Evolutionary conservation across 2,329 filamentous ascomycete genomes (phyloP).

Genomic region (Torrubiella hemipterigena): DNA sequence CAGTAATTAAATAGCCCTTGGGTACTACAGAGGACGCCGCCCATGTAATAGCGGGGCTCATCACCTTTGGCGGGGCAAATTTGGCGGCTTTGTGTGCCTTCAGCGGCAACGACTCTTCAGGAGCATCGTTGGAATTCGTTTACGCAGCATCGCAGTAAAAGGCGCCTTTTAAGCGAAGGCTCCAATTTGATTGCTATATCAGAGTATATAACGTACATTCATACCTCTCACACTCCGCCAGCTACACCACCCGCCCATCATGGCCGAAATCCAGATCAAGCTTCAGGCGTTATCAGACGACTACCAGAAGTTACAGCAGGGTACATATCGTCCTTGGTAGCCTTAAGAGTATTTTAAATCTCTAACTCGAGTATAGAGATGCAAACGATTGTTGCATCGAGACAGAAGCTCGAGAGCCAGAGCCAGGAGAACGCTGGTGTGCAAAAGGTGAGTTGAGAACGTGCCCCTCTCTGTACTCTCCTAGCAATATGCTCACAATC

Average conservation of each 20-base stretch:
- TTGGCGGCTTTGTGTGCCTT: no score
- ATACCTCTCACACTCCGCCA: no score
- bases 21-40: no score
- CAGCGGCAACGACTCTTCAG: no score
- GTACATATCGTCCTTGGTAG: constrained; percentile 27
- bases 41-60: no score
- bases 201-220: no score
- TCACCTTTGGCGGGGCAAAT: no score
- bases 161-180: no score
- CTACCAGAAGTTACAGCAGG: constrained; percentile 76
- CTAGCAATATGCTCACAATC: constrained; percentile 8
- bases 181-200: no score
- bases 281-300: constrained; percentile 78
- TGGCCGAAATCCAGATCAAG: constrained; percentile 64
- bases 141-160: no score
- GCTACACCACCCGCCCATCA: constrained; percentile 27
- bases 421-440: constrained; percentile 87
- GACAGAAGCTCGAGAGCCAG: constrained; percentile 89
- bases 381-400: constrained; percentile 60
- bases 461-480: neutral
- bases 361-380: constrained; percentile 47
- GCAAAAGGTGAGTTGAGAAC: constrained; percentile 47
- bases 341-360: neutral
- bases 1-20: no score
- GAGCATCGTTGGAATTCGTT: no score